phyloP scores from a whole-genome alignment of 257 asterid genomes.

The Cordia subcordata region DNA sequence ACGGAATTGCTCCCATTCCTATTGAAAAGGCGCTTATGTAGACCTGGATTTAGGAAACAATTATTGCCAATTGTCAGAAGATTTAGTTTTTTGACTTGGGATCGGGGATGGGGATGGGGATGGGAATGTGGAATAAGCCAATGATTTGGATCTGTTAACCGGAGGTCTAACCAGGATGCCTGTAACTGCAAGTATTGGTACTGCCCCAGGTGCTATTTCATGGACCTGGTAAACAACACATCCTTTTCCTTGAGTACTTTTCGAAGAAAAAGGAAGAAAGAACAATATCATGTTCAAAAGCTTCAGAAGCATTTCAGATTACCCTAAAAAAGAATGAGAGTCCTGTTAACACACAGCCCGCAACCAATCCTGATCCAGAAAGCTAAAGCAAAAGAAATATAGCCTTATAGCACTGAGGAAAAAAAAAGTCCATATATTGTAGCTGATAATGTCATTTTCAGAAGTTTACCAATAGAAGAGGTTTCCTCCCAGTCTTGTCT shows the following conservation, averaged over 20 bases:
- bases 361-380: conserved; percentile 71
- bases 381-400: conserved; percentile 35
- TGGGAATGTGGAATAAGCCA: not conserved
- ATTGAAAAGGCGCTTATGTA: conserved; percentile 74
- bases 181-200: conserved; percentile 68
- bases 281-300: not conserved
- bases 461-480: conserved; percentile 64
- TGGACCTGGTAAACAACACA: conserved; percentile 41
- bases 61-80: conserved; percentile 3
- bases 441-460: too few relatives aligned
- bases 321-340: conserved; percentile 81
- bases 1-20: conserved; percentile 99
- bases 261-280: not conserved
- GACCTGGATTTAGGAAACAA: conserved; percentile 39
- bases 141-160: not conserved
- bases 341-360: conserved; percentile 71
- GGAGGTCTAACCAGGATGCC: conserved; percentile 70
- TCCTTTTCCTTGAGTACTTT: conserved; percentile 7
- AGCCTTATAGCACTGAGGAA: conserved; percentile 1
- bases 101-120: not conserved
- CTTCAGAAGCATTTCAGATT: not conserved
- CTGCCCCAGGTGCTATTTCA: conserved; percentile 50
- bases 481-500: conserved; percentile 84
- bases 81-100: not conserved
- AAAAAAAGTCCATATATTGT: too few relatives aligned